Conservation (phyloP, 768 basidiomycete species). For the Pisolithus sp. region DNA sequence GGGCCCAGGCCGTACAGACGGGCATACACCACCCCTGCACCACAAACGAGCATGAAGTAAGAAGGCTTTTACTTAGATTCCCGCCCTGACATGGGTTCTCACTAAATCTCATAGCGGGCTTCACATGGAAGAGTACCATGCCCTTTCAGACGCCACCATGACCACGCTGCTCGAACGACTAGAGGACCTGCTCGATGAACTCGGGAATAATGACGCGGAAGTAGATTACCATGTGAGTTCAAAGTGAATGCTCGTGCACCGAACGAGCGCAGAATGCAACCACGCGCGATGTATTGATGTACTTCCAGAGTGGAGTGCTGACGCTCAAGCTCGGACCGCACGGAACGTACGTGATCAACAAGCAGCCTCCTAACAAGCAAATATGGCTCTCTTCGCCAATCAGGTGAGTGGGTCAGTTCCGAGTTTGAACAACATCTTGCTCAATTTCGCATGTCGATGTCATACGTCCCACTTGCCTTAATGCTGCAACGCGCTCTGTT, state of each 20-base stretch:
- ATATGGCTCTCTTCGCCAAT: constrained; percentile 91
- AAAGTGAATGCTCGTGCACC: neutral
- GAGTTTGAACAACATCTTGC: neutral
- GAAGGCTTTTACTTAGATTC: constrained; percentile 1
- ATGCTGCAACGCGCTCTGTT: neutral
- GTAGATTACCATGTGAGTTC: constrained; percentile 81
- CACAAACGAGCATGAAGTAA: constrained; percentile 53
- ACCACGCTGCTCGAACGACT: constrained; percentile 64
- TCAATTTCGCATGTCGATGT: constrained; percentile 1
- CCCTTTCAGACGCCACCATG: constrained; percentile 73
- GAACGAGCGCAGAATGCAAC: neutral
- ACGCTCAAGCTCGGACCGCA: constrained; percentile 69
- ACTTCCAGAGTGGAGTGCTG: constrained; percentile 76
- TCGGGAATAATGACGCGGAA: constrained; percentile 55
- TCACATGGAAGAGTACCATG: constrained; percentile 62
- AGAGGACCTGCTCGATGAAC: constrained; percentile 62
- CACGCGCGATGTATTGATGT: constrained; percentile 5
- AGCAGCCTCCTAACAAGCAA: constrained; percentile 95
- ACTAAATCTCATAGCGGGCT: constrained; percentile 35
- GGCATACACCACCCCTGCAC: constrained; percentile 44
- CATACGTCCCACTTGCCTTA: too few relatives aligned
- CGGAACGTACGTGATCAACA: constrained; percentile 94
- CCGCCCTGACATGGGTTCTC: neutral
- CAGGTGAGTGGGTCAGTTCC: constrained; percentile 44
- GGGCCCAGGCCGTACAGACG: constrained; percentile 7